phyloP scores from a whole-genome alignment of 2,329 filamentous ascomycete genomes.

The Xylaria sp. region DNA sequence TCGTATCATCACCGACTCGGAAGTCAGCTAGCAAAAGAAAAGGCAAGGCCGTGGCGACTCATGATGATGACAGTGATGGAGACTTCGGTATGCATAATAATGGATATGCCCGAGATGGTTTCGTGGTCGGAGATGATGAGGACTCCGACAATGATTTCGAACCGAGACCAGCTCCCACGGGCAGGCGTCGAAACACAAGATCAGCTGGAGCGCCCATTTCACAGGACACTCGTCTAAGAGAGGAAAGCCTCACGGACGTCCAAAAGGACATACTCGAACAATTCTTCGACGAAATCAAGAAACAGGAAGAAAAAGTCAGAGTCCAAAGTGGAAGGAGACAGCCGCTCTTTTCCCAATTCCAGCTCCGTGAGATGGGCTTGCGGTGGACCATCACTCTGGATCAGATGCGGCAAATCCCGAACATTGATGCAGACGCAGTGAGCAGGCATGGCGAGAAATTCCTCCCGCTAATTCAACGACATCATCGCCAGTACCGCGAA shows the following conservation, averaged over 20 bases:
- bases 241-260: conserved; percentile 46
- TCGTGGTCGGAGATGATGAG: conserved; percentile 35
- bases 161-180: conserved; percentile 32
- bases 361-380: conserved; percentile 69
- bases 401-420: conserved; percentile 58
- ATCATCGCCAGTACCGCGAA: conserved; percentile 43
- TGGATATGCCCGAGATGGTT: conserved; percentile 42
- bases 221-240: conserved; percentile 47
- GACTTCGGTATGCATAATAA: conserved; percentile 35
- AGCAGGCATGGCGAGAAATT: conserved; percentile 56
- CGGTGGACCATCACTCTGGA: conserved; percentile 57
- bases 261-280: conserved; percentile 59
- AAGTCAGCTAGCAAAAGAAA: conserved; percentile 34
- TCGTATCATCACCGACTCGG: conserved; percentile 50
- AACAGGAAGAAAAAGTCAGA: conserved; percentile 55
- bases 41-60: conserved; percentile 31
- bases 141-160: conserved; percentile 45
- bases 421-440: conserved; percentile 60
- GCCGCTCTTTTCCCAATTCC: conserved; percentile 61
- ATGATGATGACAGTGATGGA: conserved; percentile 36
- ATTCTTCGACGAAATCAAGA: conserved; percentile 60
- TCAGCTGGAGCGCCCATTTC: conserved; percentile 55
- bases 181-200: conserved; percentile 35
- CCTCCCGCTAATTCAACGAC: conserved; percentile 50
- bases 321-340: conserved; percentile 52